A percentile compares a stretch with the other conserved stretches of the same genome.
These are phyloP conservation scores for Alnus rubra DNA, from an alignment of 306 rosid genomes.

Conservation along the genomic window DNA sequence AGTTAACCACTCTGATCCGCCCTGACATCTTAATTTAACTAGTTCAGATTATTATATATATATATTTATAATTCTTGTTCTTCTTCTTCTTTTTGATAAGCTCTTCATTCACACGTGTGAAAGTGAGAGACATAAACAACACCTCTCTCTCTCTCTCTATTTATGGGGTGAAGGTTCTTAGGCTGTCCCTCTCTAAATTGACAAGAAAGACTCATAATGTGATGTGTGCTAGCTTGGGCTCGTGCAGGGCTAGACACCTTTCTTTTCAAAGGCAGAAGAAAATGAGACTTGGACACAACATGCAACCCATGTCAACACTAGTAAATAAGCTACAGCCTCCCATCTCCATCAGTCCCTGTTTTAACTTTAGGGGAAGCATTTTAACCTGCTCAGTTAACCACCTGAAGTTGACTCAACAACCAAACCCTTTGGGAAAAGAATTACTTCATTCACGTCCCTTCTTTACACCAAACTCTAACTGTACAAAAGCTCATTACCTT, in stretches of 20 bases:
- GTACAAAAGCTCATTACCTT: conserved; percentile 13
- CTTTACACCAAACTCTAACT: conserved; percentile 36
- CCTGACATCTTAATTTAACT: conserved; percentile 40
- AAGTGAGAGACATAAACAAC: conserved; percentile 35
- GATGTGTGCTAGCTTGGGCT: conserved; percentile 48
- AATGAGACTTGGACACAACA: conserved; percentile 26
- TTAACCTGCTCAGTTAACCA: conserved; percentile 44
- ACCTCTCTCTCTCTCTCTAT: conserved; percentile 29
- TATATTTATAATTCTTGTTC: background rate
- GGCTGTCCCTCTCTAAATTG: conserved; percentile 67
- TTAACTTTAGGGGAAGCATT: background rate
- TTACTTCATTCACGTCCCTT: conserved; percentile 25
- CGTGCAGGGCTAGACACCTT: conserved; percentile 56
- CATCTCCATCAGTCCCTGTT: conserved; percentile 9
- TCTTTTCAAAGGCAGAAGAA: conserved; percentile 47
- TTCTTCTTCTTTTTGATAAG: background rate
- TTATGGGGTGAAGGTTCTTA: conserved; percentile 41
- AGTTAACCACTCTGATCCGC: conserved; percentile 55
- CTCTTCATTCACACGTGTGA: conserved; percentile 70
- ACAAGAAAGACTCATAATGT: conserved; percentile 63
- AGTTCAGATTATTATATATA: conserved; percentile 28
- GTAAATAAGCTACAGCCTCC: conserved; percentile 18
- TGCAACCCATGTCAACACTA: conserved; percentile 21
- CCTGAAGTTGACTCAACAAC: conserved; percentile 59
- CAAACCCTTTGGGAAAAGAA: conserved; percentile 21